Evolutionary conservation across 1,284 basidiomycete genomes (phyloP).

Genomic region (Irpex sp.): DNA sequence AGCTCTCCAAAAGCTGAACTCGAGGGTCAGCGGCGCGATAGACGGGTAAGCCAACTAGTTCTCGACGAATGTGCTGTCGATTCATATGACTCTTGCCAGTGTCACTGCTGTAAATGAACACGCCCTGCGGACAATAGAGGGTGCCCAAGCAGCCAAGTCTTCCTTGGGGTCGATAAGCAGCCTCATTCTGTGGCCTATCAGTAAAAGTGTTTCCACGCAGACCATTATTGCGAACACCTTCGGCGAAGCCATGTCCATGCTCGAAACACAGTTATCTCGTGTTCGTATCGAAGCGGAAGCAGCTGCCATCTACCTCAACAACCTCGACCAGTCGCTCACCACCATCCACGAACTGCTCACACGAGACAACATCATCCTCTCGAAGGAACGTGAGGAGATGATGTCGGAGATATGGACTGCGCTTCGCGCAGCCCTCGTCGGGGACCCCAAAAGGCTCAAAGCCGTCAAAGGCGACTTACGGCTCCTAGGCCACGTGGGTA

Average conservation of each 20-base stretch:
- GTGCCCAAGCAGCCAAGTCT: slow-evolving; percentile 28
- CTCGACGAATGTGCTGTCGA: background rate
- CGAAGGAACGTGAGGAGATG: slow-evolving; percentile 44
- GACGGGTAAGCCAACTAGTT: slow-evolving; percentile 49
- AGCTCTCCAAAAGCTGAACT: slow-evolving; percentile 52
- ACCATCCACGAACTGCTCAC: slow-evolving; percentile 52
- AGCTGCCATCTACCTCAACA: slow-evolving; percentile 49
- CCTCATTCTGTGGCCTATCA: slow-evolving; percentile 34
- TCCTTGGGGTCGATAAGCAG: background rate
- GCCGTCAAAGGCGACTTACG: slow-evolving; percentile 46
- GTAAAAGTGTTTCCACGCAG: slow-evolving; percentile 28
- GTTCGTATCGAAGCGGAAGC: slow-evolving; percentile 61
- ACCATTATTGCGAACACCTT: slow-evolving; percentile 52
- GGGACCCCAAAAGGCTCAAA: slow-evolving; percentile 45
- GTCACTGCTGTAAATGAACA: slow-evolving; percentile 70
- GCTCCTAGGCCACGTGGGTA: slow-evolving; percentile 50
- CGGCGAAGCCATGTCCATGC: slow-evolving; percentile 54
- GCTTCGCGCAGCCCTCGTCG: slow-evolving; percentile 37
- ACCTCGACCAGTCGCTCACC: slow-evolving; percentile 55
- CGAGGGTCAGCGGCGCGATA: slow-evolving; percentile 64
- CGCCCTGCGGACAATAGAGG: slow-evolving; percentile 57
- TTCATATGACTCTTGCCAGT: slow-evolving; percentile 30
- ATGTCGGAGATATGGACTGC: slow-evolving; percentile 65
- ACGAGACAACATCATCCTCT: slow-evolving; percentile 49
- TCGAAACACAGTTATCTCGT: slow-evolving; percentile 47